A percentile compares a stretch with the other conserved stretches of the same genome.
Conservation (phyloP, 2,329 filamentous ascomycete species). For the Cladophialophora carrionii region DNA sequence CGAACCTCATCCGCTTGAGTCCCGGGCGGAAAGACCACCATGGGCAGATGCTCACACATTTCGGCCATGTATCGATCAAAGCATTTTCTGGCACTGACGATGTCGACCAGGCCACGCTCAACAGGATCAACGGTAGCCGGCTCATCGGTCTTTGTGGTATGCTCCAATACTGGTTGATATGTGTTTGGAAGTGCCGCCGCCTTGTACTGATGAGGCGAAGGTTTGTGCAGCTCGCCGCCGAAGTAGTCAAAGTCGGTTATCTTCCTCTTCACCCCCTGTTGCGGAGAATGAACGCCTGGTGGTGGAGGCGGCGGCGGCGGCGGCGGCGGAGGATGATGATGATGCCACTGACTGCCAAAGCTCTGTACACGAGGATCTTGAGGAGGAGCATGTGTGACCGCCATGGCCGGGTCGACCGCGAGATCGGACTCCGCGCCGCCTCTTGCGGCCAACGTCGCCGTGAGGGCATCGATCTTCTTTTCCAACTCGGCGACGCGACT, state of each 20-base stretch:
- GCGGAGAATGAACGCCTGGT: constrained; percentile 20
- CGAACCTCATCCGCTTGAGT: constrained; percentile 60
- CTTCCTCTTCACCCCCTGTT: constrained; percentile 37
- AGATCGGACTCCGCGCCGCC: constrained; percentile 40
- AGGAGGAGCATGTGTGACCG: constrained; percentile 22
- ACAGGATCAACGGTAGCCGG: constrained; percentile 51
- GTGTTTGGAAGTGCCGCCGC: constrained; percentile 11
- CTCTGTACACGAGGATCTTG: constrained; percentile 22
- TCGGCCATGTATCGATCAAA: constrained; percentile 61
- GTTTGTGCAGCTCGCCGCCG: constrained; percentile 36
- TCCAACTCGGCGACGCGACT: constrained; percentile 86
- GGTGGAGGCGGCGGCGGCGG: constrained; percentile 19
- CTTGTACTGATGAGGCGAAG: constrained; percentile 25
- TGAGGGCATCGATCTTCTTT: constrained; percentile 88
- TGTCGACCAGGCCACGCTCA: constrained; percentile 56
- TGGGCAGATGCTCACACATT: constrained; percentile 60
- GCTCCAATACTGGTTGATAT: constrained; percentile 24
- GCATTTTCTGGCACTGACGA: constrained; percentile 57
- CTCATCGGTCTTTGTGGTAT: constrained; percentile 23
- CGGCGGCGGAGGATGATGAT: background rate
- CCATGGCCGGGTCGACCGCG: constrained; percentile 32
- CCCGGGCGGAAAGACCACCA: constrained; percentile 60
- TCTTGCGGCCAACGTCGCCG: constrained; percentile 71
- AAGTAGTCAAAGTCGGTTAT: constrained; percentile 35
- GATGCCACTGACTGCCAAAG: constrained; percentile 35